Evolutionary conservation across 225 moss, liverwort and hornwort genomes (phyloP).

Genomic region (Rhytidiadelphus loreus): DNA sequence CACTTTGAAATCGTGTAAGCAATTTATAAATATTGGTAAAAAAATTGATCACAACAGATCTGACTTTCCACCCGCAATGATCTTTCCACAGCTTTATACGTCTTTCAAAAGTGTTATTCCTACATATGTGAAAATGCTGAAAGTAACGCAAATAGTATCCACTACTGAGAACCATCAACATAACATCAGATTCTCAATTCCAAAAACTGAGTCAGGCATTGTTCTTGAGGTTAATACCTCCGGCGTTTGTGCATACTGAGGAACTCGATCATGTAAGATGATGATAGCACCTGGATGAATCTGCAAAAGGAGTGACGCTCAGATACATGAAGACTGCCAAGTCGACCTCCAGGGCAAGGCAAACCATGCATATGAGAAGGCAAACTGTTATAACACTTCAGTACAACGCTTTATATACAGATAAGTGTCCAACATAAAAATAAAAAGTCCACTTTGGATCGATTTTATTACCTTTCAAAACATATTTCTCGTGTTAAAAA

Average conservation of each 20-base stretch:
- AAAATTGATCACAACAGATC: not conserved
- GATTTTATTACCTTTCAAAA: not conserved
- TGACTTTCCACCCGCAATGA: not conserved
- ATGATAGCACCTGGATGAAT: conserved; percentile 57
- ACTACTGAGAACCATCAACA: not conserved
- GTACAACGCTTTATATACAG: not conserved
- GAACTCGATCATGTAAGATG: conserved; percentile 42
- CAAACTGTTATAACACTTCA: not conserved
- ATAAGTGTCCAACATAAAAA: not conserved
- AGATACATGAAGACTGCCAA: not conserved
- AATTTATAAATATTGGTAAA: not conserved
- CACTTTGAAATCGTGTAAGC: not conserved
- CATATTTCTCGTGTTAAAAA: not conserved
- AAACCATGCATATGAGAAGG: not conserved
- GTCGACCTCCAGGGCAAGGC: not conserved
- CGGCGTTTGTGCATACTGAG: conserved; percentile 38
- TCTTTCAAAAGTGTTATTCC: not conserved
- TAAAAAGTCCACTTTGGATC: not conserved
- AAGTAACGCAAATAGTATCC: not conserved
- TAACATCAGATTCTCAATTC: not conserved
- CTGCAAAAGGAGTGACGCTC: conserved; percentile 4
- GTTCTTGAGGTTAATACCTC: conserved; percentile 11
- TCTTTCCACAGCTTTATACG: not conserved
- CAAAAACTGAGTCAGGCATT: not conserved
- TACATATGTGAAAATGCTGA: not conserved